Base-by-base conservation (phyloP, 768 basidiomycete genomes). In the Phlebiopsis gigantea region DNA sequence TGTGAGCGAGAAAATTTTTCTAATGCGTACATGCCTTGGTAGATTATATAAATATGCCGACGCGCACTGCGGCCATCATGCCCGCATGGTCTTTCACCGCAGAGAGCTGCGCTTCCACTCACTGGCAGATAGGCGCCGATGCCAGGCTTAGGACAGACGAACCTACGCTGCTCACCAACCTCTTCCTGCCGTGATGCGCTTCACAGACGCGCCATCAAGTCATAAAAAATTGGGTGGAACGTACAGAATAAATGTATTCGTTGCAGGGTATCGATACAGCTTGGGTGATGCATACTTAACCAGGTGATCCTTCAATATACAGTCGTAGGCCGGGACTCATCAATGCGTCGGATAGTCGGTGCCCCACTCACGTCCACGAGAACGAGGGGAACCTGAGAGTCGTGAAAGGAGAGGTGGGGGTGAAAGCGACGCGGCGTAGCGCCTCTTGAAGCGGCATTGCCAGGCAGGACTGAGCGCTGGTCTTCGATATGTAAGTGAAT, bases 221-320 rank as follows among this genome's bases (percentile, higher is more conserved):
- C n/a, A n/a, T n/a, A n/a, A n/a, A n/a, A n/a, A n/a, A n/a, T n/a
- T 39, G 8, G 17, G 2, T 10, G 8, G 34, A 39, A 17, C 34
- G 34, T 39, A 39, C 34, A 39, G 12, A 15, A 47, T 26, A 10
- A 24, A 7, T 47, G 46, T 26, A 47, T 47, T 15, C 25, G 26
- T 47, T n/a, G 34, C 25, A 46, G 47, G 47, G 47, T 48, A 48
- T 48, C 47, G 29, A 48, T 48, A 48, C 47, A 48, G 14, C 47
- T 48, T 48, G 47, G 5, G 14, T 29, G 15, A 48, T 48, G 28
- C 14, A 48, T 46, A 26, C 46, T 9, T 2, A 15, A 17, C 47
- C 26, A 21, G 47, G 5, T 26, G 2, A 19, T 26, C 28, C 47
- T 17, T 48, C 47, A 30, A 30, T 48, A 48, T 48, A 21, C 26